phyloP scores from a whole-genome alignment of 2,329 filamentous ascomycete genomes.

The Penicillium sp. region DNA sequence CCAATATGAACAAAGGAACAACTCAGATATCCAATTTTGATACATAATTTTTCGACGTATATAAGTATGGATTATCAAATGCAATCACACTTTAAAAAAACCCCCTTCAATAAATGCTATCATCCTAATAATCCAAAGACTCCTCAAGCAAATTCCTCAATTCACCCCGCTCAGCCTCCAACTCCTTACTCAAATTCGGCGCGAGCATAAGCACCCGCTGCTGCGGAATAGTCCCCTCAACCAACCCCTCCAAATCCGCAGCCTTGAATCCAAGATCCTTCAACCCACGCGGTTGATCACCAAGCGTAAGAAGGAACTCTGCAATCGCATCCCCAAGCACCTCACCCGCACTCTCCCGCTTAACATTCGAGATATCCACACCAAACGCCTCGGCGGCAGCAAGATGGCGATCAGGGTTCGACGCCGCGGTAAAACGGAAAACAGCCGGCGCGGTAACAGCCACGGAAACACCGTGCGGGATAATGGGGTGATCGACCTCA shows the following conservation, averaged over 20 bases:
- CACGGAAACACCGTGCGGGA: slow-evolving; percentile 93
- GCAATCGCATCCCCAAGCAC: slow-evolving; percentile 79
- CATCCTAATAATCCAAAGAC: slow-evolving; percentile 52
- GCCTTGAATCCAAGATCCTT: slow-evolving; percentile 76
- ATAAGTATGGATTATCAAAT: neutral
- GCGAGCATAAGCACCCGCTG: slow-evolving; percentile 86
- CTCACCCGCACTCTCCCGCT: slow-evolving; percentile 84
- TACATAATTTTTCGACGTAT: neutral
- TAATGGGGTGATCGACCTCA: slow-evolving; percentile 70
- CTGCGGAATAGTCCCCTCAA: slow-evolving; percentile 94
- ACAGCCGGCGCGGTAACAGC: slow-evolving; percentile 91
- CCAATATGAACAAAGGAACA: neutral
- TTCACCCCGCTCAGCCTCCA: slow-evolving; percentile 69
- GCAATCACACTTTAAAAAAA: no score
- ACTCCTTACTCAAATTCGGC: slow-evolving; percentile 70
- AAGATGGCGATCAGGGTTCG: slow-evolving; percentile 88
- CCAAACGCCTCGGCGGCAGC: slow-evolving; percentile 87
- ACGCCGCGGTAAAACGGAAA: slow-evolving; percentile 87
- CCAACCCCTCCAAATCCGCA: slow-evolving; percentile 74
- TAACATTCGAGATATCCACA: slow-evolving; percentile 82
- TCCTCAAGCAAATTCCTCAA: slow-evolving; percentile 67
- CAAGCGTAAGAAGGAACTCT: slow-evolving; percentile 76
- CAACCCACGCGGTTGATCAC: slow-evolving; percentile 85
- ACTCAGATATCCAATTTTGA: neutral
- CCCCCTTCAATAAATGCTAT: neutral